Base-by-base conservation (phyloP, 2,329 filamentous ascomycete species). In the Cryphonectria carpinicola region DNA sequence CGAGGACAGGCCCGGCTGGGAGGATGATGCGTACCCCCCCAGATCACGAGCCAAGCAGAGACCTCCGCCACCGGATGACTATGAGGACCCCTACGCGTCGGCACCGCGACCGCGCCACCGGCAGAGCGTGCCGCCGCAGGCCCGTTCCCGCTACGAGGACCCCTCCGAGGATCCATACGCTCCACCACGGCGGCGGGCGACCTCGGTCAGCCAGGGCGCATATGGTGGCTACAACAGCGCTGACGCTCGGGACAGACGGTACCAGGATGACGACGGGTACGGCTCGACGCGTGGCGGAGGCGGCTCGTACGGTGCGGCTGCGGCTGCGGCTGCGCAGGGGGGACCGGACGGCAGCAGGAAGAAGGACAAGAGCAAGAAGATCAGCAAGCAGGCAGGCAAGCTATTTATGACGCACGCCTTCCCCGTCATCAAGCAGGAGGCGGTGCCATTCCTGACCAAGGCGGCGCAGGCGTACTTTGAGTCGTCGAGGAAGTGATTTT, bases 391-490 rank as follows among this genome's bases (percentile, higher is more conserved):
- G 66, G 71, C 71, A 1, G 71, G 71, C 25, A 70, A 71, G 41
- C 56, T 72, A 39, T 72, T 72, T 49, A 72, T 72, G 71, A 71
- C 68, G 49, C 71, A 72, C 13, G 71, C 71, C 5, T 69, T 72
- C 56, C 71, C 71, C 2, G 68, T 72, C 11, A 72, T 72, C 46
- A 72, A 71, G 69, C 70, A 72, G 63, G 71, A 72, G 71, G 71
- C 71, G 19, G 71, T 72, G 56, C 71, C 71, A 8, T 68, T 72
- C 22, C 28, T 72, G 66, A 72, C 71, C 11, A 72, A 72, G 62
- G 71, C 71, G 35, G 71, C 71, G 10, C 71, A 72, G 69, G 71
- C 71, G 11, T 72, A 72, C 25, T 68, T 72, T 35, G 68, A 72
- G 41, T 58, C 54, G 28, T 58, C 54, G 28, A 58, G 54, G 54